Evolutionary conservation across 1,284 basidiomycete genomes (phyloP).

Genomic region (Ustilago curta): DNA sequence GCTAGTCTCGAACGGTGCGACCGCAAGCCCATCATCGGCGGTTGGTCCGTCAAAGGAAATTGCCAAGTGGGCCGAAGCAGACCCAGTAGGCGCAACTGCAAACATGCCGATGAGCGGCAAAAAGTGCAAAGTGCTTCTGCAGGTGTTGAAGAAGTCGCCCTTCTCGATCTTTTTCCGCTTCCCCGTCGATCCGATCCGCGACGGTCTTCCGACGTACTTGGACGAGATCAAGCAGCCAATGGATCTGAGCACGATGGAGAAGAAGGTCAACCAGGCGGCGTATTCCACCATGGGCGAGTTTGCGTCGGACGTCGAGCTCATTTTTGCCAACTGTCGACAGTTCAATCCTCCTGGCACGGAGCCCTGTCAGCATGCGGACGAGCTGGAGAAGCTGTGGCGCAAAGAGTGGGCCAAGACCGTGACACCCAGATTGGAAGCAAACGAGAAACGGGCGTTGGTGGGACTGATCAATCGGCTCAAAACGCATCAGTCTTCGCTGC

Average conservation of each 20-base stretch:
- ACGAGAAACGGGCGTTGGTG: slow-evolving; percentile 84
- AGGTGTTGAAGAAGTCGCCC: slow-evolving; percentile 76
- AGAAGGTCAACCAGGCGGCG: slow-evolving; percentile 71
- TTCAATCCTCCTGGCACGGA: slow-evolving; percentile 74
- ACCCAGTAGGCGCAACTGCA: slow-evolving; percentile 50
- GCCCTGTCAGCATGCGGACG: slow-evolving; percentile 77
- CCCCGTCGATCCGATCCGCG: slow-evolving; percentile 83
- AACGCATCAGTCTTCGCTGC: slow-evolving; percentile 39
- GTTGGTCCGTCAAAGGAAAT: slow-evolving; percentile 32
- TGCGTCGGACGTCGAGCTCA: slow-evolving; percentile 82
- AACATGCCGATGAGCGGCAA: slow-evolving; percentile 65
- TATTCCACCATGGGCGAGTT: slow-evolving; percentile 73
- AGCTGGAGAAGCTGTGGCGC: slow-evolving; percentile 83
- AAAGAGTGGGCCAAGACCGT: slow-evolving; percentile 85
- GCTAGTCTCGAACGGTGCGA: slow-evolving; percentile 14
- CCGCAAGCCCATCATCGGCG: slow-evolving; percentile 11
- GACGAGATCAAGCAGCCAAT: slow-evolving; percentile 91
- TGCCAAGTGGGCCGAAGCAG: slow-evolving; percentile 40
- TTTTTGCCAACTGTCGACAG: slow-evolving; percentile 82
- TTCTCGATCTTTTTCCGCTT: slow-evolving; percentile 82
- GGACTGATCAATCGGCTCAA: slow-evolving; percentile 76
- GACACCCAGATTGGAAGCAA: slow-evolving; percentile 80
- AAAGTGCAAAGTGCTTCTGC: slow-evolving; percentile 82
- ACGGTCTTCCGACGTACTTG: slow-evolving; percentile 88
- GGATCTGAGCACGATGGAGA: slow-evolving; percentile 88